Evolutionary conservation across 257 asterid genomes (phyloP).

Genomic region (Ligustrum vulgare): DNA sequence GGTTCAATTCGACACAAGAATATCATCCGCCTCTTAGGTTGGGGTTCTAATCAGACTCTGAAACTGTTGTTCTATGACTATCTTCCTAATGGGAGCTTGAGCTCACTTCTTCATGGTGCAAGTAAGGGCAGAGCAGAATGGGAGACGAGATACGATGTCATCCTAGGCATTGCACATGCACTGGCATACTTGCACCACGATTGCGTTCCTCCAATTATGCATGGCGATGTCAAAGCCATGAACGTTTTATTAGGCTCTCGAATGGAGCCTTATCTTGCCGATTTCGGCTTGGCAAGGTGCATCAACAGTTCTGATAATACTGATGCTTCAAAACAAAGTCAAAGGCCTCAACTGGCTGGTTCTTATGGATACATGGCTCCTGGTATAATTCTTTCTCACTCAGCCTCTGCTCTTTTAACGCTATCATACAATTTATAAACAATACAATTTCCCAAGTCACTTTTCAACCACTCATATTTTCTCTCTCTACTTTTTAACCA

Average conservation of each 20-base stretch:
- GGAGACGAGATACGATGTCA: conserved; percentile 74
- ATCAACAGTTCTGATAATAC: conserved; percentile 32
- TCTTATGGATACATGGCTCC: conserved; percentile 99
- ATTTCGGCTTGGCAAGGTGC: conserved; percentile 85
- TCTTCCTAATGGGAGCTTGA: conserved; percentile 92
- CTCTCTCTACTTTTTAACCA: too few relatives aligned
- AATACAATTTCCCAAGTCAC: too few relatives aligned
- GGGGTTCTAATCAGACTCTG: conserved; percentile 77
- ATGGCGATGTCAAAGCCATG: conserved; percentile 98
- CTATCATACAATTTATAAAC: too few relatives aligned
- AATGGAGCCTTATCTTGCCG: conserved; percentile 89
- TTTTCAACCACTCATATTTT: too few relatives aligned
- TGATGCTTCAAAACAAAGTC: conserved; percentile 50
- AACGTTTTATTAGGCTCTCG: conserved; percentile 72
- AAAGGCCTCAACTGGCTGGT: conserved; percentile 86
- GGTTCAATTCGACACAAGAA: conserved; percentile 93
- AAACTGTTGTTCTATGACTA: conserved; percentile 85
- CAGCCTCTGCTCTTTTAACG: too few relatives aligned
- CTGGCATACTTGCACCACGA: conserved; percentile 89
- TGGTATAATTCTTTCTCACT: conserved; percentile 42
- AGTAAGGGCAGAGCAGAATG: conserved; percentile 86
- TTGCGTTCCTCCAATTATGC: conserved; percentile 89
- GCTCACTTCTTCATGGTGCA: conserved; percentile 90
- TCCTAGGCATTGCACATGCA: conserved; percentile 87
- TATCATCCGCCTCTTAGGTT: conserved; percentile 83